These are phyloP conservation scores for Bryoerythrophyllum caledonicum DNA, from an alignment of 225 moss, liverwort and hornwort genomes.

Conservation along the genomic window DNA sequence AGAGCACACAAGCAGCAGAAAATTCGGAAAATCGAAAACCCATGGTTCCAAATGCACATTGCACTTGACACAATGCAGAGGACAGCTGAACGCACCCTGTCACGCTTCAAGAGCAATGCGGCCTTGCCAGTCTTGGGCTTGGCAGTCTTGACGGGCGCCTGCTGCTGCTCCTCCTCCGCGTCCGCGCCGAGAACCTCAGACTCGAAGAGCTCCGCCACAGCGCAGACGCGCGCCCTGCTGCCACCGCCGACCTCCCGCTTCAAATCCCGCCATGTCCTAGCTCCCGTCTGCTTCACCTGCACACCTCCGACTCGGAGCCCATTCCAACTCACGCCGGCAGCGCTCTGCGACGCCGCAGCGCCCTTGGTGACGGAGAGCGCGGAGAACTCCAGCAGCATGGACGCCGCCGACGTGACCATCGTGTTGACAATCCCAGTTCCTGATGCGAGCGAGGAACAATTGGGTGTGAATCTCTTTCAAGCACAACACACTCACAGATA, in stretches of 20 bases:
- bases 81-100: slow-evolving; percentile 32
- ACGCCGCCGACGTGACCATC: slow-evolving; percentile 44
- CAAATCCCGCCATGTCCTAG: slow-evolving; percentile 3
- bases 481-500: background rate
- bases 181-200: slow-evolving; percentile 37
- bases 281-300: background rate
- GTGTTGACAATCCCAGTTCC: background rate
- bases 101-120: slow-evolving; percentile 53
- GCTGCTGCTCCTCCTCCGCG: slow-evolving; percentile 17
- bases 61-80: background rate
- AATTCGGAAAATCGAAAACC: background rate
- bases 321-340: slow-evolving; percentile 18
- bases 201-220: slow-evolving; percentile 56
- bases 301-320: background rate
- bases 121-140: slow-evolving; percentile 63
- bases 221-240: slow-evolving; percentile 38
- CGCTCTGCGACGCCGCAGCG: background rate
- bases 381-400: slow-evolving; percentile 49
- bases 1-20: background rate
- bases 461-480: background rate
- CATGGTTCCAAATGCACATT: slow-evolving; percentile 4
- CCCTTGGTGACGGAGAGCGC: slow-evolving; percentile 8
- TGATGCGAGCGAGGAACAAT: no score
- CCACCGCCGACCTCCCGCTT: slow-evolving; percentile 6
- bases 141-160: slow-evolving; percentile 24